These are phyloP conservation scores for Penicillium pulvis DNA, from an alignment of 495 filamentous ascomycete species.

Conservation along the genomic window DNA sequence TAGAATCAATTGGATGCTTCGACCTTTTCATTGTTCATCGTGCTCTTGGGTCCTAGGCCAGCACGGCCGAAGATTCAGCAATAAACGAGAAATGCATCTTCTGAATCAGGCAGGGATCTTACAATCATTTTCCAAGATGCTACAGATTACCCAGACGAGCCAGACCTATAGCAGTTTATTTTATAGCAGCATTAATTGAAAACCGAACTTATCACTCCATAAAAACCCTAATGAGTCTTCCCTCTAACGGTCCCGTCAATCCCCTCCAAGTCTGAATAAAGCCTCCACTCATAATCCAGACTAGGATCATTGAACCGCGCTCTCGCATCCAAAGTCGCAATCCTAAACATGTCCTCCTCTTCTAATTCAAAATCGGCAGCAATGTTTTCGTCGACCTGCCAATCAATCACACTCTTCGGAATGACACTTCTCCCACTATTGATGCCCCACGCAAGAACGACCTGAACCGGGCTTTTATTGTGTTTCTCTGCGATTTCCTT, in stretches of 20 bases:
- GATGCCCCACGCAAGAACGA: slow-evolving; percentile 64
- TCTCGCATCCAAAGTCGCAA: slow-evolving; percentile 54
- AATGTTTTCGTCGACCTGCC: slow-evolving; percentile 55
- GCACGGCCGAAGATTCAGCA: too few relatives aligned
- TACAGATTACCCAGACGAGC: too few relatives aligned
- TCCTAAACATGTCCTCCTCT: slow-evolving; percentile 47
- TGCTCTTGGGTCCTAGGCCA: too few relatives aligned
- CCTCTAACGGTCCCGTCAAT: slow-evolving; percentile 27
- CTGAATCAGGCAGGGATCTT: not conserved
- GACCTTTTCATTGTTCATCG: too few relatives aligned
- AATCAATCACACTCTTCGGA: slow-evolving; percentile 58
- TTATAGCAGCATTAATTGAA: too few relatives aligned
- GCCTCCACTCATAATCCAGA: slow-evolving; percentile 52
- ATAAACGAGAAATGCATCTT: not conserved
- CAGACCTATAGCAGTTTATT: too few relatives aligned
- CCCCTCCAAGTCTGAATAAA: slow-evolving; percentile 62
- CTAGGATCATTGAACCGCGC: slow-evolving; percentile 59
- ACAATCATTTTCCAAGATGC: too few relatives aligned
- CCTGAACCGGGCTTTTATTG: slow-evolving; percentile 60
- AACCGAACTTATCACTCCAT: too few relatives aligned
- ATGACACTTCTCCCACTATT: slow-evolving; percentile 60
- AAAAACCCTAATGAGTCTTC: not conserved
- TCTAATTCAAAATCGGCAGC: slow-evolving; percentile 58
- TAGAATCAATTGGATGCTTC: too few relatives aligned
- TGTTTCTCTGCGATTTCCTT: slow-evolving; percentile 62